Conservation (phyloP, 2,329 filamentous ascomycete species). For the Byssochlamys sp. region DNA sequence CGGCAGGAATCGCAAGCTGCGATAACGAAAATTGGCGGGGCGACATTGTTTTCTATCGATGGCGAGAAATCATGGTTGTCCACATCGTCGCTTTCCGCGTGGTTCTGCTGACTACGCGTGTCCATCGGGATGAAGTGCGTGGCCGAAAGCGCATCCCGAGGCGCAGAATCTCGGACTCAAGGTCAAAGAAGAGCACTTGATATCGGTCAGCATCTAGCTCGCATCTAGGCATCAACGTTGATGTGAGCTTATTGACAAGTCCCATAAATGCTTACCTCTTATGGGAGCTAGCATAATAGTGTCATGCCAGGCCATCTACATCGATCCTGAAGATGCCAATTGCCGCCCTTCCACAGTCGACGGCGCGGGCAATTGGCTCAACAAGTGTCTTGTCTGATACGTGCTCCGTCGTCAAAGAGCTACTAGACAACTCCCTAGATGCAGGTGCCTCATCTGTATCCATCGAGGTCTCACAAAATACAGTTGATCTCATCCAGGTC, state of each 20-base stretch:
- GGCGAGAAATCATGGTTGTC: neutral
- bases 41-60: constrained; percentile 10
- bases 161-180: neutral
- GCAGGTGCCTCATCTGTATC: constrained; percentile 49
- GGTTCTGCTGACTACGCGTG: neutral
- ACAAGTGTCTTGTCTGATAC: constrained; percentile 49
- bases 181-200: neutral
- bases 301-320: neutral
- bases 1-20: constrained; percentile 44
- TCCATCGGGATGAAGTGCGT: neutral
- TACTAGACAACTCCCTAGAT: constrained; percentile 60
- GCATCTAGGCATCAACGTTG: neutral
- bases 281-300: neutral
- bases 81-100: neutral
- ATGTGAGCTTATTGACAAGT: neutral
- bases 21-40: constrained; percentile 20
- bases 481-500: constrained; percentile 53
- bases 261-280: neutral
- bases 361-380: constrained; percentile 46
- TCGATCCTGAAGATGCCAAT: constrained; percentile 35
- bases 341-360: constrained; percentile 31
- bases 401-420: constrained; percentile 52
- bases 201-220: neutral
- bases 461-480: constrained; percentile 51
- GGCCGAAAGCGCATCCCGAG: neutral